Percentiles rank a stretch among this genome's conserved stretches.
Conservation (phyloP, 345 rosid species). For the Camelina hispida region DNA sequence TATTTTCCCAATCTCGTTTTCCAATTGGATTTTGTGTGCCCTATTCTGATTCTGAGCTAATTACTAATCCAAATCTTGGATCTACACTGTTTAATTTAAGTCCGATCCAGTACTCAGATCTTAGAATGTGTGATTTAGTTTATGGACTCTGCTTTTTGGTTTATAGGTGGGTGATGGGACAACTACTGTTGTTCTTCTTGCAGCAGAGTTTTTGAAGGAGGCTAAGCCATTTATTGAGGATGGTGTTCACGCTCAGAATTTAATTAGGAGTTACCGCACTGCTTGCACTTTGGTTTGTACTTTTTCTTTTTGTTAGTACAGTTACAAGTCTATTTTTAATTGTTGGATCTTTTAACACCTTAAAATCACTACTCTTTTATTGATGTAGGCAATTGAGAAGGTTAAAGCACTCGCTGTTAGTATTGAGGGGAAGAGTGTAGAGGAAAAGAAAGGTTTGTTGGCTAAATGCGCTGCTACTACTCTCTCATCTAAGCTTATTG, state of each 20-base stretch:
- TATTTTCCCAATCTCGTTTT: slow-evolving; percentile 18
- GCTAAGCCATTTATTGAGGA: slow-evolving; percentile 98
- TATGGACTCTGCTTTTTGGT: slow-evolving; percentile 10
- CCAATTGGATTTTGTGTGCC: neutral
- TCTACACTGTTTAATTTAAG: neutral
- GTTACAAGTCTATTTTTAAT: neutral
- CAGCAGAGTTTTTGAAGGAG: slow-evolving; percentile 93
- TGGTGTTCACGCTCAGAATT: slow-evolving; percentile 94
- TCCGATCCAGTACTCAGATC: slow-evolving; percentile 26
- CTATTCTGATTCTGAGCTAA: neutral
- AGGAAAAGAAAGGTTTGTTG: slow-evolving; percentile 86
- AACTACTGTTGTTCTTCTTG: slow-evolving; percentile 92
- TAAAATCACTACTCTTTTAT: neutral
- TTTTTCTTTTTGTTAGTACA: neutral
- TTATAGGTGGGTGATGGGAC: slow-evolving; percentile 97
- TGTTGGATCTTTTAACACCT: neutral
- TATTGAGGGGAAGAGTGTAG: slow-evolving; percentile 88
- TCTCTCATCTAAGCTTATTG: slow-evolving; percentile 94
- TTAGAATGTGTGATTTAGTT: slow-evolving; percentile 18
- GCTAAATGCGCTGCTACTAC: slow-evolving; percentile 97
- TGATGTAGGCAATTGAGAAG: slow-evolving; percentile 77
- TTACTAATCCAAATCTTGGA: slow-evolving; percentile 16
- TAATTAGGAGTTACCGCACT: slow-evolving; percentile 86
- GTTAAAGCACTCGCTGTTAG: slow-evolving; percentile 81
- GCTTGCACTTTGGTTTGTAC: slow-evolving; percentile 70